Evolutionary conservation across 1,139 yeast species (phyloP).

Genomic region (Zygoascus hellenicus): DNA sequence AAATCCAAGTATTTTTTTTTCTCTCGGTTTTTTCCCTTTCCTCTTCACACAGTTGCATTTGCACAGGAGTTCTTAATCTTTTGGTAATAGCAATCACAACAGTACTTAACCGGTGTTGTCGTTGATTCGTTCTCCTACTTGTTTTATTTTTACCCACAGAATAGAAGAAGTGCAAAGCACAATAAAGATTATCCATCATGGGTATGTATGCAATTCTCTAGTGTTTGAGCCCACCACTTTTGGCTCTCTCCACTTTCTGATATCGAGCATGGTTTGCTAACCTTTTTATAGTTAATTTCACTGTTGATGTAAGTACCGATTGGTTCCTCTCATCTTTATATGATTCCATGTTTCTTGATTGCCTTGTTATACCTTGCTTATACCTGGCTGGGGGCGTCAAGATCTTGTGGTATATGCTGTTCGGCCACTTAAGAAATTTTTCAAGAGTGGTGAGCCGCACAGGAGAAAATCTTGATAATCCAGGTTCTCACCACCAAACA

Average conservation of each 20-base stretch:
- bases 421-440: too few species aligned
- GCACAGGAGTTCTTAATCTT: conserved; percentile 1
- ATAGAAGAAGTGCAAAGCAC: conserved; percentile 15
- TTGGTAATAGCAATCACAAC: neutral
- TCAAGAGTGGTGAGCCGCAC: too few species aligned
- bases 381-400: too few species aligned
- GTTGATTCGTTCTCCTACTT: conserved; percentile 1
- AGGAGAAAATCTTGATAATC: too few species aligned
- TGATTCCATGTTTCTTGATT: too few species aligned
- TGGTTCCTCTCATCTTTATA: too few species aligned
- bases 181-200: conserved; percentile 26
- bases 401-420: too few species aligned
- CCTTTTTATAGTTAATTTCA: conserved; percentile 31
- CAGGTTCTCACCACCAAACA: too few species aligned
- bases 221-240: too few species aligned
- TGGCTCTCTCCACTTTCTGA: neutral
- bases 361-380: too few species aligned
- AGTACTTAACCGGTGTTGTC: neutral
- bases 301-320: conserved; percentile 31
- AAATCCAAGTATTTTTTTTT: neutral
- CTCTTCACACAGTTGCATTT: neutral
- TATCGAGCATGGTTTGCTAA: conserved; percentile 1
- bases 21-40: neutral
- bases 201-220: conserved; percentile 23
- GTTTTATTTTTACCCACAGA: conserved; percentile 8